A percentile compares a stretch with the other conserved stretches of the same genome.
Conservation (phyloP, 2,329 filamentous ascomycete genomes). For the Fusarium caatingaense region DNA sequence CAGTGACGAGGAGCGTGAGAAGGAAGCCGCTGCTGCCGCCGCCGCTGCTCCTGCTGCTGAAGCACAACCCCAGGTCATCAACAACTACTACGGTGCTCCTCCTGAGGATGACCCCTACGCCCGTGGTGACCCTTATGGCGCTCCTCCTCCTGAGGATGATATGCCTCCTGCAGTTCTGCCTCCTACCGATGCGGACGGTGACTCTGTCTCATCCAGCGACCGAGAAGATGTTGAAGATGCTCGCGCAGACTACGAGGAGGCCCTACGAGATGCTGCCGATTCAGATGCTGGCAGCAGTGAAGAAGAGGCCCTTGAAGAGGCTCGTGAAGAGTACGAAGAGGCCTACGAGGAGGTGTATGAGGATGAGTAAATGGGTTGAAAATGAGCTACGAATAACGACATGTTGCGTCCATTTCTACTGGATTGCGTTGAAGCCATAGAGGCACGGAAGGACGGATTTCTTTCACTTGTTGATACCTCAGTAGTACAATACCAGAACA, state of each 20-base stretch:
- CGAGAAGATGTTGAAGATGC: conserved; percentile 57
- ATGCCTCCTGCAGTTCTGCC: conserved; percentile 53
- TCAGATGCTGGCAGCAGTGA: conserved; percentile 64
- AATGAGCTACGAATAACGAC: conserved; percentile 40
- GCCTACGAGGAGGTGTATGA: conserved; percentile 45
- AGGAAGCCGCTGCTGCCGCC: conserved; percentile 9
- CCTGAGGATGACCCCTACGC: conserved; percentile 35
- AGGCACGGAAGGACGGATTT: conserved; percentile 28
- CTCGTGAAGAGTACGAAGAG: conserved; percentile 61
- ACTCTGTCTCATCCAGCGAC: conserved; percentile 57
- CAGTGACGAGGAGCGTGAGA: conserved; percentile 39
- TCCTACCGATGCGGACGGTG: conserved; percentile 54
- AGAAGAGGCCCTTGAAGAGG: conserved; percentile 63
- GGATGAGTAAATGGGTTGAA: conserved; percentile 36
- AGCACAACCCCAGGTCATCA: conserved; percentile 6
- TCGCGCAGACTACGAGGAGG: conserved; percentile 58
- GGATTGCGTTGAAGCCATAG: conserved; percentile 25
- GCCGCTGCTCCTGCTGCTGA: conserved; percentile 8
- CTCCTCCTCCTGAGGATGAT: conserved; percentile 30
- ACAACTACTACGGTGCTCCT: conserved; percentile 35
- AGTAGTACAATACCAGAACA: conserved; percentile 29
- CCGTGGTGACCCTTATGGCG: conserved; percentile 5
- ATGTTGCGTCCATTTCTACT: conserved; percentile 34
- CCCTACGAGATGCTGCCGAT: conserved; percentile 53
- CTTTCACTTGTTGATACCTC: conserved; percentile 36